Percentiles rank a stretch among this genome's conserved stretches.
Conservation (phyloP, 2,329 filamentous ascomycete genomes). For the Diaporthe caulivora region DNA sequence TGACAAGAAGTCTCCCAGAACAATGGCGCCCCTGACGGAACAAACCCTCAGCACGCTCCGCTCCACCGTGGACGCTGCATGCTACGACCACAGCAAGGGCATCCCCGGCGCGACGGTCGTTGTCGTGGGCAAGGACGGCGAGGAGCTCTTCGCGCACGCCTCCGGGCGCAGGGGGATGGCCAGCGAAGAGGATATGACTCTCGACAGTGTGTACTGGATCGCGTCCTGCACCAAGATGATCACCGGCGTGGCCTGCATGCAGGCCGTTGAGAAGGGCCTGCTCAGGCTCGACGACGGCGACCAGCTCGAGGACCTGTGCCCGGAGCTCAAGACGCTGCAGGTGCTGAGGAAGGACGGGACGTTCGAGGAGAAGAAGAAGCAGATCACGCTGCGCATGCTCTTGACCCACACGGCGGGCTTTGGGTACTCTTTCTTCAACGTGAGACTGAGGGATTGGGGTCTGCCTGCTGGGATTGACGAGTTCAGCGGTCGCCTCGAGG, state of each 20-base stretch:
- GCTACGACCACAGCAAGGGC: slow-evolving; percentile 51
- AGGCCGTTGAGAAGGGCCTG: slow-evolving; percentile 59
- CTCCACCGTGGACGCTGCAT: slow-evolving; percentile 52
- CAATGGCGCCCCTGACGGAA: slow-evolving; percentile 40
- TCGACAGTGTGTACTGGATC: slow-evolving; percentile 71
- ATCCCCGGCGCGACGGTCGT: slow-evolving; percentile 61
- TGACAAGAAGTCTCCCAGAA: background rate
- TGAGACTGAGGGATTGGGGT: slow-evolving; percentile 59
- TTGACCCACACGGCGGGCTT: slow-evolving; percentile 69
- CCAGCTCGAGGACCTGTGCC: slow-evolving; percentile 51
- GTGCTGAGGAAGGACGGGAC: slow-evolving; percentile 56
- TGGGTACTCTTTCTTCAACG: slow-evolving; percentile 68
- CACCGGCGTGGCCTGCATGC: slow-evolving; percentile 65
- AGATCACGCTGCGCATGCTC: slow-evolving; percentile 70
- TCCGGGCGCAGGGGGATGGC: slow-evolving; percentile 58
- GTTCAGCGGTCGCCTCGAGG: slow-evolving; percentile 65
- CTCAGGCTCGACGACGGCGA: slow-evolving; percentile 43
- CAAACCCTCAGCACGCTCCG: slow-evolving; percentile 42
- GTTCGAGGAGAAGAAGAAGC: slow-evolving; percentile 57
- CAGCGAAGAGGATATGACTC: slow-evolving; percentile 37
- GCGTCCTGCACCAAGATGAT: slow-evolving; percentile 71
- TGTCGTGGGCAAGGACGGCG: slow-evolving; percentile 60
- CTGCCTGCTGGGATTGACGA: slow-evolving; percentile 67
- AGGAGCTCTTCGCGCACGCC: slow-evolving; percentile 61
- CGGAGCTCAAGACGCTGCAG: slow-evolving; percentile 61